Conservation (phyloP, 139 green algal species). For the Diplosphaera chodatii region DNA sequence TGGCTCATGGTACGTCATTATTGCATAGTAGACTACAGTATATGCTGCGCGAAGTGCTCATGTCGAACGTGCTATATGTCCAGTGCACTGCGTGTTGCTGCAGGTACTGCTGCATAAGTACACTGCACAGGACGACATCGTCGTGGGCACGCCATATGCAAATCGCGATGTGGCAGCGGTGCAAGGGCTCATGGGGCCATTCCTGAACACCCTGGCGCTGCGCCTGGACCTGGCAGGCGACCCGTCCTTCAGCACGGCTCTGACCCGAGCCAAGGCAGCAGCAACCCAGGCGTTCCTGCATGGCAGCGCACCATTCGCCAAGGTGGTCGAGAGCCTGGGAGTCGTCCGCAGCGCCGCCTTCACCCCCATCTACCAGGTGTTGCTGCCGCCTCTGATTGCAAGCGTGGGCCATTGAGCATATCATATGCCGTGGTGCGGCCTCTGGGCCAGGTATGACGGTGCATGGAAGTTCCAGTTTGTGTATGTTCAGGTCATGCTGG, state of each 20-base stretch:
- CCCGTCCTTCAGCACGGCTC: not conserved
- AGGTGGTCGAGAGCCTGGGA: not conserved
- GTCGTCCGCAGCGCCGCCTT: not conserved
- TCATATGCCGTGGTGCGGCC: not conserved
- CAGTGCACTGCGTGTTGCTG: too few species aligned
- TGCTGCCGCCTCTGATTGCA: not conserved
- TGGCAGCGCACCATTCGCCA: not conserved
- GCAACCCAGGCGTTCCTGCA: not conserved
- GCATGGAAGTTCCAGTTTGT: too few species aligned
- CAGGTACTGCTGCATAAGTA: not conserved
- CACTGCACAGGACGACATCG: not conserved
- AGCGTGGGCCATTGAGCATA: not conserved
- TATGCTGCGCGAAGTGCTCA: too few species aligned
- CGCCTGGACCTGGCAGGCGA: not conserved
- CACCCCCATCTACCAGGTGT: not conserved
- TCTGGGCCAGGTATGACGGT: too few species aligned
- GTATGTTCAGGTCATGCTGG: conserved; percentile 3
- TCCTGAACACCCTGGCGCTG: not conserved
- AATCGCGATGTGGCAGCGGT: not conserved
- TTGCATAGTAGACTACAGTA: too few species aligned
- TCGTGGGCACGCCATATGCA: not conserved
- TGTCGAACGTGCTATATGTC: too few species aligned
- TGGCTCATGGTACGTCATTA: too few species aligned
- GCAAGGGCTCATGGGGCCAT: not conserved
- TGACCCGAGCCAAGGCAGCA: not conserved